A percentile compares a stretch with the other conserved stretches of the same genome.
phyloP scores from a whole-genome alignment of 305 asterid genomes.

The Fraxinus dipetala region DNA sequence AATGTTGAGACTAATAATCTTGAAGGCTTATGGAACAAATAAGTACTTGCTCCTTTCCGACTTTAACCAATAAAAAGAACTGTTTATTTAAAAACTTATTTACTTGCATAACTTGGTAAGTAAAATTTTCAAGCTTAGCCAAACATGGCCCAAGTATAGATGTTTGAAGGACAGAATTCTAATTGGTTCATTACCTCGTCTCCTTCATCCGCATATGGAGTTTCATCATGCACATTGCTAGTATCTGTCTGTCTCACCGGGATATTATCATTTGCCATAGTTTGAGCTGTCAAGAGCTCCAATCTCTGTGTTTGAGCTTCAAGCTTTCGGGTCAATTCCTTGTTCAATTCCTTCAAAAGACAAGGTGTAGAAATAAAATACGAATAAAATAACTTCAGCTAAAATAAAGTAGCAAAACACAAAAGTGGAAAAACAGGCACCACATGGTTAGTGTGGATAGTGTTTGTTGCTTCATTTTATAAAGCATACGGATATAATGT shows the following conservation, averaged over 20 bases:
- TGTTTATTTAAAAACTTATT: not conserved
- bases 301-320: constrained; percentile 95
- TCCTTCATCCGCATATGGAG: constrained; percentile 91
- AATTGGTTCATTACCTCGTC: constrained; percentile 71
- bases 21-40: not conserved
- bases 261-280: constrained; percentile 60
- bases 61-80: not conserved
- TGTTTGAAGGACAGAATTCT: not conserved
- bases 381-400: not conserved
- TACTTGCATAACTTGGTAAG: not conserved
- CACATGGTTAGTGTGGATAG: not conserved
- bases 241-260: constrained; percentile 57
- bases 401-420: not conserved
- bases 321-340: constrained; percentile 81
- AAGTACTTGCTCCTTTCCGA: not conserved
- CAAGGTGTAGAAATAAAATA: constrained; percentile 13
- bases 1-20: not conserved
- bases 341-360: constrained; percentile 67
- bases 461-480: not conserved
- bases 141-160: not conserved
- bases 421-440: not conserved
- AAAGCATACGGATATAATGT: not conserved
- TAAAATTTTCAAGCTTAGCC: not conserved
- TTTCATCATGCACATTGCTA: constrained; percentile 36
- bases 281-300: constrained; percentile 88